These are phyloP conservation scores for Stevia rebaudiana DNA, from an alignment of 140 eudicot species.

Conservation along the genomic window DNA sequence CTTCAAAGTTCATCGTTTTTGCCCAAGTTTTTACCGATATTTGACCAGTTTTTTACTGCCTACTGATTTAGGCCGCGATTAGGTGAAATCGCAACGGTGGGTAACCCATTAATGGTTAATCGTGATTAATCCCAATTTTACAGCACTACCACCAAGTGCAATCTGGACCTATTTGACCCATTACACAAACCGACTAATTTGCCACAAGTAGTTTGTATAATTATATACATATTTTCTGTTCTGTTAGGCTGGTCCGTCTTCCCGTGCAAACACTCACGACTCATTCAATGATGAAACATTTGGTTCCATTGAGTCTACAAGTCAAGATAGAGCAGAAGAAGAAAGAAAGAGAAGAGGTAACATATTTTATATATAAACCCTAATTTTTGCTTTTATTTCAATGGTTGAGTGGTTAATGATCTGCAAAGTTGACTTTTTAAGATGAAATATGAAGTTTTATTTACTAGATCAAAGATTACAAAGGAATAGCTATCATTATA, in stretches of 20 bases:
- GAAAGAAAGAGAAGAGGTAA: constrained; percentile 91
- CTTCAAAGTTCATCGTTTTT: too few relatives aligned
- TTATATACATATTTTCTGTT: constrained; percentile 7
- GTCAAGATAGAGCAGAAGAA: constrained; percentile 93
- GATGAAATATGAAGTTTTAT: too few relatives aligned
- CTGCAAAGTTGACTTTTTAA: constrained; percentile 11
- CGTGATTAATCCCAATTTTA: too few relatives aligned
- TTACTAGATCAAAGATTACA: too few relatives aligned
- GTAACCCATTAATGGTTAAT: too few relatives aligned
- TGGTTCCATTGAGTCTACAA: constrained; percentile 72
- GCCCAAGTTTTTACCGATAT: too few relatives aligned
- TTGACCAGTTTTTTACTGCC: too few relatives aligned
- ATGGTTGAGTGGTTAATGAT: constrained; percentile 10
- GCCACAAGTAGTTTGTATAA: too few relatives aligned
- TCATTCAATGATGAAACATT: constrained; percentile 91
- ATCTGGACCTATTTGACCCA: background rate
- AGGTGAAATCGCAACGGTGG: too few relatives aligned
- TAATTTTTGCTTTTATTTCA: constrained; percentile 6
- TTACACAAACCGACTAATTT: background rate
- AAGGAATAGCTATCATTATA: too few relatives aligned
- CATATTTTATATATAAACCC: background rate
- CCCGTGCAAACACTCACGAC: constrained; percentile 60
- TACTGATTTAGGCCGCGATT: too few relatives aligned
- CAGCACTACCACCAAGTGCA: background rate
- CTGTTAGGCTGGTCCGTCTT: constrained; percentile 66